These are phyloP conservation scores for Phytophthora ramorum DNA, from an alignment of 352 stramenopile genomes.

Conservation along the genomic window DNA sequence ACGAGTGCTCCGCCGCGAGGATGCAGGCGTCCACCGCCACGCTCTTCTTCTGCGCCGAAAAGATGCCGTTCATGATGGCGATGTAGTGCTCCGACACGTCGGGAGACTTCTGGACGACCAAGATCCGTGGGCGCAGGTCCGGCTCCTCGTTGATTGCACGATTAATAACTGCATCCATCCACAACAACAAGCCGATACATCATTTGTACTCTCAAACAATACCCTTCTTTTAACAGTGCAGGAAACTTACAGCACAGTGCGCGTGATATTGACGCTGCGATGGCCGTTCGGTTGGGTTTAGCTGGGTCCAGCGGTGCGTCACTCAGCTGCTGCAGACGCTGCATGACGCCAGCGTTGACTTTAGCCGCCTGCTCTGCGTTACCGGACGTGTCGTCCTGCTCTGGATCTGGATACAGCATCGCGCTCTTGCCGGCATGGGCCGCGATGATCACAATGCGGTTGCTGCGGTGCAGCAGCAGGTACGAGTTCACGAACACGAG, in stretches of 20 bases:
- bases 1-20: constrained; percentile 74
- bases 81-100: constrained; percentile 91
- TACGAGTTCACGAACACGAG: constrained; percentile 91
- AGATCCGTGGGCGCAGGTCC: constrained; percentile 80
- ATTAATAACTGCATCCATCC: constrained; percentile 76
- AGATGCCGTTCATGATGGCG: constrained; percentile 92
- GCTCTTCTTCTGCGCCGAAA: constrained; percentile 89
- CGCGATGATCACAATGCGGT: constrained; percentile 85
- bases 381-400: constrained; percentile 68
- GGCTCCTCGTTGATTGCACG: constrained; percentile 80
- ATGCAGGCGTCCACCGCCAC: constrained; percentile 87
- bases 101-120: constrained; percentile 84
- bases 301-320: constrained; percentile 50
- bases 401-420: constrained; percentile 81
- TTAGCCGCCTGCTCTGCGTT: constrained; percentile 74
- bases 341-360: constrained; percentile 77
- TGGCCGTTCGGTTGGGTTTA: constrained; percentile 71
- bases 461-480: constrained; percentile 85
- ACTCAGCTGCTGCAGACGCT: constrained; percentile 68
- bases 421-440: constrained; percentile 73
- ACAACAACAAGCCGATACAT: constrained; percentile 7
- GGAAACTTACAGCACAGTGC: constrained; percentile 76
- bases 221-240: neutral
- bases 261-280: constrained; percentile 80
- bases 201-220: neutral